Evolutionary conservation across 306 rosid species (phyloP), one percentile per base, ranked within the genome.

Genomic region (Luffa aegyptiaca): DNA sequence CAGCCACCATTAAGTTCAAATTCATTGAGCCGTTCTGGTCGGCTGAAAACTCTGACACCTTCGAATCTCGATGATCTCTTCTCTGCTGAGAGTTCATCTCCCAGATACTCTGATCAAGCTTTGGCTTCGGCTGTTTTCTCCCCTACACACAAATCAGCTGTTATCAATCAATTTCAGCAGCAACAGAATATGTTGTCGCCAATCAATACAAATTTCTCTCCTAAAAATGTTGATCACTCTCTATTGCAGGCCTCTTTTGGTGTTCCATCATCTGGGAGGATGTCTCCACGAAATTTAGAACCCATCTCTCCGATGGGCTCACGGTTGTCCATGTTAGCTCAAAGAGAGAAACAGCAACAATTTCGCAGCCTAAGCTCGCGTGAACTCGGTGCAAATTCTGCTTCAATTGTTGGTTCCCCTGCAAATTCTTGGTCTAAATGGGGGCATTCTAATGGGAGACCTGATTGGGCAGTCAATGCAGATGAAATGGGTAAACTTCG

Each of bases 301-400:
- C 98, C 97, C 10, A 89, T 94, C 76, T 94, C 98, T 6, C 97
- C 97, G 4, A 87, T 92, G 90, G 65, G 92, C 76, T 76, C 97
- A 39, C 88, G 97, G 75, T 48, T 94, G 78, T 92, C 97, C 16
- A 82, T 94, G 89, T 82, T 94, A 61, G 89, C 94, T 57, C 97
- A 93, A 70, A 90, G 86, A 3, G 97, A 94, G 78, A 92, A 89
- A 83, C 95, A 88, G 83, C 97, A 88, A 74, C 98, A 92, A 65
- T 94, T 94, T 81, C 94, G 97, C n/a, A 94, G 98, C 83, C 92
- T 94, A 77, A 94, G 97, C 87, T 94, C 95, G 1, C 92, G 93
- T 57, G 98, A 94, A 78, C 92, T 90, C 5, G 93, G 96, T 81
- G 86, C 93, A 64, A 92, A 82, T 84, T 89, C 96, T 64, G 73